These are phyloP conservation scores for Nicotiana knightiana DNA, from an alignment of 257 asterid genomes.

Conservation along the genomic window DNA sequence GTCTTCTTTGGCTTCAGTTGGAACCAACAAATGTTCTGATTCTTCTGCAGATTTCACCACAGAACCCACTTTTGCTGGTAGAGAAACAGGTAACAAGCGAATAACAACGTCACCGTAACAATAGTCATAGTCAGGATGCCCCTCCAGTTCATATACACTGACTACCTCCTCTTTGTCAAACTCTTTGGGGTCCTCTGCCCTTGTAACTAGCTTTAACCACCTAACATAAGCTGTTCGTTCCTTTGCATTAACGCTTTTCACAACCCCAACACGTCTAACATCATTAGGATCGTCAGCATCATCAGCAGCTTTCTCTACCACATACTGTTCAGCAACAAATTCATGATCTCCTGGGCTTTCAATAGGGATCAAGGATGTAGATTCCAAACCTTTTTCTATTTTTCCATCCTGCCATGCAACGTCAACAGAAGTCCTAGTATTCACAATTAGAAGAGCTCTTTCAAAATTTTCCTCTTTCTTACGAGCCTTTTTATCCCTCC, in stretches of 20 bases:
- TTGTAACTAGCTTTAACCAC: constrained; percentile 80
- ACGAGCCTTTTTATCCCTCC: constrained; percentile 76
- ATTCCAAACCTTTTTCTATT: constrained; percentile 46
- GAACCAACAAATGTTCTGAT: constrained; percentile 20
- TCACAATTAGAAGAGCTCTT: constrained; percentile 68
- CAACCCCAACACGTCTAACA: constrained; percentile 81
- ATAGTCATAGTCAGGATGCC: constrained; percentile 98
- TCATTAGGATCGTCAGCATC: constrained; percentile 55
- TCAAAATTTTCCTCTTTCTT: constrained; percentile 84
- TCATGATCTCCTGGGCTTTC: constrained; percentile 98
- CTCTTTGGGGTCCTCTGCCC: constrained; percentile 87
- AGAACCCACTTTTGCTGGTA: constrained; percentile 33
- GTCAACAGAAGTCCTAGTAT: constrained; percentile 66
- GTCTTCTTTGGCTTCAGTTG: constrained; percentile 32
- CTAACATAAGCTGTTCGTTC: constrained; percentile 83
- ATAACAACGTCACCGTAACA: constrained; percentile 96
- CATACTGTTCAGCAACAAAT: constrained; percentile 95
- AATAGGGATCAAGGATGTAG: constrained; percentile 76
- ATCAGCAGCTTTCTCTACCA: constrained; percentile 88
- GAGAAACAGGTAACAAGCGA: constrained; percentile 71
- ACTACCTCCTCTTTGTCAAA: constrained; percentile 90
- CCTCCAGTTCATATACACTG: constrained; percentile 97
- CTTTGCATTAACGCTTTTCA: constrained; percentile 77
- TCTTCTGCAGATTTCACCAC: constrained; percentile 27
- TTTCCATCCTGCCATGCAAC: constrained; percentile 97